These are phyloP conservation scores for Eleusine indica DNA, from an alignment of 176 grass and related monocot species.

Conservation along the genomic window DNA sequence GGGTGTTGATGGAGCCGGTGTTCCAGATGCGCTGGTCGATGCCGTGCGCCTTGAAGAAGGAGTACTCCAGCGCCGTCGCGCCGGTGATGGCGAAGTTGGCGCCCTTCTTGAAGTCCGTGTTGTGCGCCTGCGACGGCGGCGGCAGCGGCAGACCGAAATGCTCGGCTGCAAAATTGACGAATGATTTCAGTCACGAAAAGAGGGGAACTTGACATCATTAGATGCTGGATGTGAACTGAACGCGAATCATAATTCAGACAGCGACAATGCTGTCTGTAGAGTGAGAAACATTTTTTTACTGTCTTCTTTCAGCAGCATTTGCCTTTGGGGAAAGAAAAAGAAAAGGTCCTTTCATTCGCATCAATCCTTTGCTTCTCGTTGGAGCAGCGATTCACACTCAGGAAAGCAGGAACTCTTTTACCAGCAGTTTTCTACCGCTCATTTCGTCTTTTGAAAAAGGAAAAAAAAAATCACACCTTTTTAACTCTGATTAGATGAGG, in stretches of 20 bases:
- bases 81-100: conserved; percentile 81
- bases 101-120: conserved; percentile 64
- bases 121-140: conserved; percentile 63
- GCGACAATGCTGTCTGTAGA: background rate
- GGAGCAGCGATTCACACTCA: conserved; percentile 19
- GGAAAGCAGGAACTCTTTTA: conserved; percentile 44
- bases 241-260: background rate
- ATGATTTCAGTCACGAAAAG: conserved; percentile 7
- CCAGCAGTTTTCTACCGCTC: conserved; percentile 28
- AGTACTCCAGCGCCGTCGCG: conserved; percentile 66
- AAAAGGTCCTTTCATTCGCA: conserved; percentile 9
- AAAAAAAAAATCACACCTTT: background rate
- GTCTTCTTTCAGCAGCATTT: background rate
- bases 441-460: background rate
- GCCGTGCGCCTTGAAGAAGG: conserved; percentile 76
- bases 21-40: conserved; percentile 76
- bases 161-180: conserved; percentile 51
- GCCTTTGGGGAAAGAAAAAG: background rate
- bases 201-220: background rate
- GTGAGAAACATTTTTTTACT: background rate
- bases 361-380: background rate
- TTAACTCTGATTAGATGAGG: conserved; percentile 1
- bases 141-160: conserved; percentile 82
- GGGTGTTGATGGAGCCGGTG: conserved; percentile 82
- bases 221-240: background rate